phyloP scores from a whole-genome alignment of 2,329 filamentous ascomycete genomes.

The Phaeomoniella chlamydospora region DNA sequence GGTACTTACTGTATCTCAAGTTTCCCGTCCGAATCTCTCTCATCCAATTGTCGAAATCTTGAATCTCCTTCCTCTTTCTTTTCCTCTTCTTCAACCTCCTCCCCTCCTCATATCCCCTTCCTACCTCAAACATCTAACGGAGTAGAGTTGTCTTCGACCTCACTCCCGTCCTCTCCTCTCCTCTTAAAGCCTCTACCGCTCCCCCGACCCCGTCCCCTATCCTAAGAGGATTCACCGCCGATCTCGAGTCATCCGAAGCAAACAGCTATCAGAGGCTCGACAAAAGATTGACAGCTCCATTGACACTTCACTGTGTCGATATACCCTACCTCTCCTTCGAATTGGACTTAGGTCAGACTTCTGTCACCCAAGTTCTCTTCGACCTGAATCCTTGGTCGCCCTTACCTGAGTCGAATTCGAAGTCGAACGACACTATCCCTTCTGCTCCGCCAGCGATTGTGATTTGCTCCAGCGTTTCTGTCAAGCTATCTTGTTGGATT shows the following conservation, averaged over 20 bases:
- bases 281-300: neutral
- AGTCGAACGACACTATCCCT: neutral
- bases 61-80: constrained; percentile 19
- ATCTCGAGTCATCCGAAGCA: neutral
- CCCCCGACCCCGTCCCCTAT: constrained; percentile 15
- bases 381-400: too few relatives aligned
- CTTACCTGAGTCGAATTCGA: too few relatives aligned
- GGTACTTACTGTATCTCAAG: too few relatives aligned
- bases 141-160: constrained; percentile 8
- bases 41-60: constrained; percentile 8
- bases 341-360: neutral
- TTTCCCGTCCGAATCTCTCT: too few relatives aligned
- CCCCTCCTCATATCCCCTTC: constrained; percentile 15
- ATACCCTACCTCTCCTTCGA: neutral
- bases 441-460: neutral
- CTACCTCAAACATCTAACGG: constrained; percentile 9
- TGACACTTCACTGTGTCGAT: neutral
- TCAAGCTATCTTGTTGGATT: neutral
- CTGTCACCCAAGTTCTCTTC: too few relatives aligned
- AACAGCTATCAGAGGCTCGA: neutral
- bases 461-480: neutral
- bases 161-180: constrained; percentile 6
- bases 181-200: constrained; percentile 20
- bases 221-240: constrained; percentile 11
- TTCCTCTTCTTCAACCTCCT: constrained; percentile 18